Base-by-base conservation (phyloP, 176 grass and related monocot genomes). In the Pharus latifolius region DNA sequence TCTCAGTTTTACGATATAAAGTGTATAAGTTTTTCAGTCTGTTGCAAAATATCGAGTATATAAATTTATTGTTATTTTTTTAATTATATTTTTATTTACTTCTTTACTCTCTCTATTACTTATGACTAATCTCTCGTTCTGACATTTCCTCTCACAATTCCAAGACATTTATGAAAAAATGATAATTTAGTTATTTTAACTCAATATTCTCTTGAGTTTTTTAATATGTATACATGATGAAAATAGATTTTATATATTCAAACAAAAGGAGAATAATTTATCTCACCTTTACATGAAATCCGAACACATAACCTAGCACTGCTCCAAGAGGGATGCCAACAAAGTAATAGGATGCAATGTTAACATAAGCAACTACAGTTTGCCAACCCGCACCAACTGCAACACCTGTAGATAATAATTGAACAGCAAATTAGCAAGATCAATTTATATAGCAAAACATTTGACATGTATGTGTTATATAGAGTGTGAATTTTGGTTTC, bases 351-450 rank as follows among this genome's bases (percentile, higher is more conserved):
- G 89, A 81, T 34, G 87, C 64, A 46, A 98, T 72, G 35, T 98
- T 98, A 15, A 98, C 89, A 46, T 90, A 93, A 6, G 89, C 94
- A 5, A 98, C 89, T 17, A 78, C 63, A 46, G 58, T 73, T 54
- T 98, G 89, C 89, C 86, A 93, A 7, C 87, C 89, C 0, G 89
- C 86, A 26, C 94, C 94, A 45, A 92, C 62, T 28, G 89, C 86
- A 17, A 97, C 89, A 7, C 94, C 94, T 97, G 16, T 10, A 73
- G 0, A 57, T n/a, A 29, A 80, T 60, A 50, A 79, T 16, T 49
- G 42, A 12, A 45, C 15, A 65, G 2, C 14, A 15, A 62, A 26
- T 12, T 32, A 26, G 27, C 56, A 28, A 23, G 33, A 15, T 62
- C 13, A 10, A 27, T 11, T 38, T 20, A 37, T 15, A 55, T 33